Conservation (phyloP, 495 filamentous ascomycete genomes). For the Xylaria intraflava region DNA sequence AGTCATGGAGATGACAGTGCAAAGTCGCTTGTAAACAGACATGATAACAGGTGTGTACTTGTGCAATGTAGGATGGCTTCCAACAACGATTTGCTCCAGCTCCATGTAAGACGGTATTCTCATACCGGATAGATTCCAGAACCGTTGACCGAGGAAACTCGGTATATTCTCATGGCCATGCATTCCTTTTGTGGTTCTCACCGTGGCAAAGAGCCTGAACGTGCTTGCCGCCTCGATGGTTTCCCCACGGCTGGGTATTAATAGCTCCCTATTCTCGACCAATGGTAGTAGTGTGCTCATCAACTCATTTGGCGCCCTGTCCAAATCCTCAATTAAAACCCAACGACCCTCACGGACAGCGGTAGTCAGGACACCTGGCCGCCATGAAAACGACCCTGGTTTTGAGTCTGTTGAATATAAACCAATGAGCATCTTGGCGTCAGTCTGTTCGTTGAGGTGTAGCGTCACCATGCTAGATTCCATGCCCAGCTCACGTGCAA, state of each 20-base stretch:
- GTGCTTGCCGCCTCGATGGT: constrained; percentile 71
- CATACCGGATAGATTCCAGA: constrained; percentile 73
- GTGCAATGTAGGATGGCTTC: constrained; percentile 61
- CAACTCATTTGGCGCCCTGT: constrained; percentile 92
- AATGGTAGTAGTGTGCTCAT: constrained; percentile 86
- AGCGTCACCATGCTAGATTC: constrained; percentile 76
- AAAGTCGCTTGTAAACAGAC: constrained; percentile 64
- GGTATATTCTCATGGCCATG: constrained; percentile 59
- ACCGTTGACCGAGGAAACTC: constrained; percentile 62
- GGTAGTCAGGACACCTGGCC: constrained; percentile 86
- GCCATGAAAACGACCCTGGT: constrained; percentile 86
- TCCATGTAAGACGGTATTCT: constrained; percentile 62
- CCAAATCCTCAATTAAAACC: constrained; percentile 94
- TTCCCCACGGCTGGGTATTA: constrained; percentile 82
- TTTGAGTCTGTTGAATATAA: constrained; percentile 81
- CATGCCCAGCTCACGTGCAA: constrained; percentile 69
- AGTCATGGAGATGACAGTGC: constrained; percentile 46
- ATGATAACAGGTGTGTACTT: constrained; percentile 65
- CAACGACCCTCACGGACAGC: constrained; percentile 90
- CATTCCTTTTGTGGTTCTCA: constrained; percentile 68
- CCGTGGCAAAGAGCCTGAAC: constrained; percentile 86
- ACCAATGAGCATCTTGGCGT: constrained; percentile 90
- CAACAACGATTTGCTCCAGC: constrained; percentile 62
- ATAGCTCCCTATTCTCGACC: constrained; percentile 78
- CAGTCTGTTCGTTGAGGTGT: constrained; percentile 93